These are phyloP conservation scores for Eucalyptus pauciflora DNA, from an alignment of 345 rosid genomes.

Conservation along the genomic window DNA sequence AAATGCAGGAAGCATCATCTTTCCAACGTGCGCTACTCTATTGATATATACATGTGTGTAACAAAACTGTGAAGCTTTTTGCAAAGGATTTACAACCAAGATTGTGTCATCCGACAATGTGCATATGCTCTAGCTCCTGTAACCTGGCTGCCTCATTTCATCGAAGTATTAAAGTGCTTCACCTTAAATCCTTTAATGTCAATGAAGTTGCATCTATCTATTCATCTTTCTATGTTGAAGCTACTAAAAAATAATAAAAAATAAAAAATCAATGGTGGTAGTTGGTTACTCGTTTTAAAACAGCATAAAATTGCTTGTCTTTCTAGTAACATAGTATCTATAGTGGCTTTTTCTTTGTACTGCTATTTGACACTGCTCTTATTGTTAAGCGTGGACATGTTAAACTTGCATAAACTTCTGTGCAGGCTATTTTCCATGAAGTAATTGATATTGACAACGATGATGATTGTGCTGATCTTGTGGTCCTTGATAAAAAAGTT, in stretches of 20 bases:
- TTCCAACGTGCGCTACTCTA: neutral
- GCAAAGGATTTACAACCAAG: neutral
- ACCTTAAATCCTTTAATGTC: neutral
- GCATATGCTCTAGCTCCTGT: neutral
- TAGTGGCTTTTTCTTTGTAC: neutral
- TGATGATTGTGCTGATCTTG: constrained; percentile 28
- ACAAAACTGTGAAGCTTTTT: neutral
- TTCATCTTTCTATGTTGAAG: neutral
- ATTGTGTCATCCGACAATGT: neutral
- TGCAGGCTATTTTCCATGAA: constrained; percentile 33
- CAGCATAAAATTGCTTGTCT: neutral
- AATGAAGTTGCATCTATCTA: neutral
- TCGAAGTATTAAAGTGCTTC: neutral
- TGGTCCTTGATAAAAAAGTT: constrained; percentile 15
- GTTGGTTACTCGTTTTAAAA: neutral
- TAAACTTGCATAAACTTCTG: neutral
- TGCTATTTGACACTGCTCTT: neutral
- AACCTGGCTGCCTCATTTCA: neutral
- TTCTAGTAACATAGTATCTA: neutral
- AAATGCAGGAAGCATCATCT: neutral
- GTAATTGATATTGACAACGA: constrained; percentile 50
- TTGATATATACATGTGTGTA: neutral
- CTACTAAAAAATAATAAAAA: neutral
- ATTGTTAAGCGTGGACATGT: neutral
- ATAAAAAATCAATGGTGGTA: neutral